phyloP scores from a whole-genome alignment of 306 rosid species.

The Medicago ruthenica region DNA sequence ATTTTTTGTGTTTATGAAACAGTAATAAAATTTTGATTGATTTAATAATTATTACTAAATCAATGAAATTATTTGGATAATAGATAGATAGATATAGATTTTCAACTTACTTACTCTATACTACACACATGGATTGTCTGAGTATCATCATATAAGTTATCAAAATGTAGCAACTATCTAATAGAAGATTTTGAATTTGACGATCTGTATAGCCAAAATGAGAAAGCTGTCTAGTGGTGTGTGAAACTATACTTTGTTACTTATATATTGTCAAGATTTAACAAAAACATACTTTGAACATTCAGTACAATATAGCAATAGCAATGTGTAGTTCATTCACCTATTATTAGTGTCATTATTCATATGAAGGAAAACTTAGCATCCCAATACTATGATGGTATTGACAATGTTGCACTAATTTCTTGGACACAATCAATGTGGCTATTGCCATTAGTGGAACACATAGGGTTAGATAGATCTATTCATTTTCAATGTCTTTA shows the following conservation, averaged over 20 bases:
- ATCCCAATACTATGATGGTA: neutral
- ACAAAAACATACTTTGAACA: no score
- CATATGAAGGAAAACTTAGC: neutral
- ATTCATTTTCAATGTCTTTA: slow-evolving; percentile 11
- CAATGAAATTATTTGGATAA: no score
- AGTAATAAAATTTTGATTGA: no score
- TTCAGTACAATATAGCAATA: neutral
- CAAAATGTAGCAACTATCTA: slow-evolving; percentile 1
- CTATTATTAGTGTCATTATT: neutral
- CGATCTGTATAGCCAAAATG: slow-evolving; percentile 32
- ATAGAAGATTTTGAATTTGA: slow-evolving; percentile 22
- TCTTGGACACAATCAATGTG: slow-evolving; percentile 26
- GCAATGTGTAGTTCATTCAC: neutral
- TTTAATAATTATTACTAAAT: no score
- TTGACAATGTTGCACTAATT: slow-evolving; percentile 7
- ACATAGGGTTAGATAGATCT: slow-evolving; percentile 27
- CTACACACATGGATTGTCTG: slow-evolving; percentile 24
- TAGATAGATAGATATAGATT: no score
- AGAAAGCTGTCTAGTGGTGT: slow-evolving; percentile 3
- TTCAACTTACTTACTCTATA: neutral
- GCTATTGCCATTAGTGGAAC: slow-evolving; percentile 26
- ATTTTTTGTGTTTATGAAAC: no score
- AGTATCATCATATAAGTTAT: neutral
- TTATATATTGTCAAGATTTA: neutral
- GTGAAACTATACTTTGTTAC: neutral